Conservation (phyloP, 1,284 basidiomycete species). For the Cutaneotrichosporon dermatis region DNA sequence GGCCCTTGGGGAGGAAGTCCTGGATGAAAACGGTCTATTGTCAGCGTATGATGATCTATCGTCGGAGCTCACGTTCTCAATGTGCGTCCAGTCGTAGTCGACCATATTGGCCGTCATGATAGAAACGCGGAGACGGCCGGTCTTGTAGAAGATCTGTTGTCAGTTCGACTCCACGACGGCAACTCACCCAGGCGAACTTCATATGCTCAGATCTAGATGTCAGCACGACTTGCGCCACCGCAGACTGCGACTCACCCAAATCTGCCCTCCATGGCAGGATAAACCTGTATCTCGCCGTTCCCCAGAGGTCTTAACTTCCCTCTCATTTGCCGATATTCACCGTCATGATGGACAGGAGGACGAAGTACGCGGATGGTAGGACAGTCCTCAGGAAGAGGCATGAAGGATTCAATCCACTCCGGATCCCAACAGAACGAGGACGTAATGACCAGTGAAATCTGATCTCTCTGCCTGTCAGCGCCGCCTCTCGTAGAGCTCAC, state of each 20-base stretch:
- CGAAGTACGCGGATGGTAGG: conserved; percentile 33
- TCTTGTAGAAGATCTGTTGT: conserved; percentile 46
- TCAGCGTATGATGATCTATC: not conserved
- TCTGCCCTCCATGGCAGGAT: conserved; percentile 34
- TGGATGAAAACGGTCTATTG: conserved; percentile 46
- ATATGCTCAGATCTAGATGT: conserved; percentile 30
- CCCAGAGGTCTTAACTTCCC: conserved; percentile 35
- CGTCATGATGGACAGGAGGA: not conserved
- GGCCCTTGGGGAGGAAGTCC: conserved; percentile 36
- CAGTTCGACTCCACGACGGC: not conserved
- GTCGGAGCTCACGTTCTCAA: conserved; percentile 42
- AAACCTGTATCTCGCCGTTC: conserved; percentile 33
- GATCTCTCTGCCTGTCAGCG: conserved; percentile 23
- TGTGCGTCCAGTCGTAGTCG: conserved; percentile 43
- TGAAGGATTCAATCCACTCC: conserved; percentile 29
- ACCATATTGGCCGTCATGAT: conserved; percentile 47
- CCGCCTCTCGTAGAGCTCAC: conserved; percentile 21
- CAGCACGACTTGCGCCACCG: not conserved
- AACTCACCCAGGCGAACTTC: conserved; percentile 45
- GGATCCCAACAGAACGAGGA: conserved; percentile 36
- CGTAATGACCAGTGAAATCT: conserved; percentile 38
- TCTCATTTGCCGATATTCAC: conserved; percentile 6
- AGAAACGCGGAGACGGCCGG: conserved; percentile 43
- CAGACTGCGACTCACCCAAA: conserved; percentile 24
- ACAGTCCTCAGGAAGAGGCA: conserved; percentile 30